Evolutionary conservation across 2,329 filamentous ascomycete species (phyloP).

Genomic region (Aspergillus ruber): DNA sequence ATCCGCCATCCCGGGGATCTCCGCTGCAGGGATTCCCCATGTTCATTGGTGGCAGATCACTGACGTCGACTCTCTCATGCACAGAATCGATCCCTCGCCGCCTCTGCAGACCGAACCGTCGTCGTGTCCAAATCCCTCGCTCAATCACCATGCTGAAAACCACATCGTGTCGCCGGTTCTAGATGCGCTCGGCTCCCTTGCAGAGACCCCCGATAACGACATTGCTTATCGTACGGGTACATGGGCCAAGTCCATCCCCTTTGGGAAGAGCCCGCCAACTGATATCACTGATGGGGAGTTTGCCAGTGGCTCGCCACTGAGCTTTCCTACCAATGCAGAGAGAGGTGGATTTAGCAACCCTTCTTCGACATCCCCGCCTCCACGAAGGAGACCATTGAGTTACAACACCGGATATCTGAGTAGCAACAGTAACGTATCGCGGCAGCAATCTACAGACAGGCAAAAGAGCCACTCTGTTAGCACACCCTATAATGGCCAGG

Average conservation of each 20-base stretch:
- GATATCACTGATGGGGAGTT: slow-evolving; percentile 30
- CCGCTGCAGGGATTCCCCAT: slow-evolving; percentile 1
- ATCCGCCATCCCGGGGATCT: neutral
- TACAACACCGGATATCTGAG: slow-evolving; percentile 35
- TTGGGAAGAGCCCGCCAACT: slow-evolving; percentile 39
- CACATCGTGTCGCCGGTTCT: slow-evolving; percentile 32
- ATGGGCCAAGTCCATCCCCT: slow-evolving; percentile 42
- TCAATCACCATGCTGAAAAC: slow-evolving; percentile 18
- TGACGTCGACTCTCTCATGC: slow-evolving; percentile 5
- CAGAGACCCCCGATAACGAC: slow-evolving; percentile 26
- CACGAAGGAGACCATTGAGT: slow-evolving; percentile 37
- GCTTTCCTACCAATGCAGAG: slow-evolving; percentile 32
- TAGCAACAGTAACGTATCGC: slow-evolving; percentile 30
- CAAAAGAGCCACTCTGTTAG: slow-evolving; percentile 34
- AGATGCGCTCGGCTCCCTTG: slow-evolving; percentile 30
- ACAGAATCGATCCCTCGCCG: slow-evolving; percentile 22
- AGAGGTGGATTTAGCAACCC: slow-evolving; percentile 36
- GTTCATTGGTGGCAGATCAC: neutral
- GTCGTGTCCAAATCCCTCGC: slow-evolving; percentile 22
- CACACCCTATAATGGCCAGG: slow-evolving; percentile 28
- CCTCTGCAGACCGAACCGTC: slow-evolving; percentile 23
- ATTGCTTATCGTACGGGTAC: slow-evolving; percentile 33
- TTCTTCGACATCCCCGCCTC: slow-evolving; percentile 39
- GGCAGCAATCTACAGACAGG: slow-evolving; percentile 32
- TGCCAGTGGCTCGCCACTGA: slow-evolving; percentile 33